Evolutionary conservation across 2,329 filamentous ascomycete genomes (phyloP), one percentile per base, ranked within the genome.

Genomic region (Cytospora mali): DNA sequence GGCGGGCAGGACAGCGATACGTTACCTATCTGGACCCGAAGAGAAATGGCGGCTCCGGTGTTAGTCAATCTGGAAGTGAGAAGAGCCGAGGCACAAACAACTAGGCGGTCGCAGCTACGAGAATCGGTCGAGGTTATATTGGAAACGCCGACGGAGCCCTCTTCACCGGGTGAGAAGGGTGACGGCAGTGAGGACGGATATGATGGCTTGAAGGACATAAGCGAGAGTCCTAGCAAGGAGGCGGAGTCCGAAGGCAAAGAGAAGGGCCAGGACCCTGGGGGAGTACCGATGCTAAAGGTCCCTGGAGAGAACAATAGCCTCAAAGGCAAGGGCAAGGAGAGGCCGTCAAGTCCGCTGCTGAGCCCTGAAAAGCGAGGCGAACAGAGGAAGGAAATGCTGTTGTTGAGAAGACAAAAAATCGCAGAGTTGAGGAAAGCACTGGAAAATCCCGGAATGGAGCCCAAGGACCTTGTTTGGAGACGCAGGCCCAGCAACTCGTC

Each of bases 331-430:
- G 51, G 33, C 10, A 61, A 53, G 39, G 57, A 53, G 39, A 25
- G 42, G 42, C n/a, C 16, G 28, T 21, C n/a, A 46, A 59, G 55
- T 21, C 59, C 62, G 10, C 23, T 62, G 6, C 59, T 51, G 16
- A 68, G 29, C 65, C 67, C 3, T 62, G 66, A 27, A 65, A 67
- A 21, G 66, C 68, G 21, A 64, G 62, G 42, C 58, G 62, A 51
- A 46, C 56, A 5, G 51, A 62, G 18, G 67, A 68, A 31, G 66
- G 57, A 39, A 46, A 54, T 52, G 18, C 42, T 58, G 6, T 31
- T 63, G 33, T 63, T 53, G 6, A 58, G 61, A 21, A 57, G 39
- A 16, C 56, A 65, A 42, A 46, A 52, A 10, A 50, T 65, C n/a
- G 61, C 48, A n/a, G 52, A 61, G 33, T 16, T 65, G 16, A 63